Conservation (phyloP, 805 yeast species). For the Helenozyma baotianmanensis region DNA sequence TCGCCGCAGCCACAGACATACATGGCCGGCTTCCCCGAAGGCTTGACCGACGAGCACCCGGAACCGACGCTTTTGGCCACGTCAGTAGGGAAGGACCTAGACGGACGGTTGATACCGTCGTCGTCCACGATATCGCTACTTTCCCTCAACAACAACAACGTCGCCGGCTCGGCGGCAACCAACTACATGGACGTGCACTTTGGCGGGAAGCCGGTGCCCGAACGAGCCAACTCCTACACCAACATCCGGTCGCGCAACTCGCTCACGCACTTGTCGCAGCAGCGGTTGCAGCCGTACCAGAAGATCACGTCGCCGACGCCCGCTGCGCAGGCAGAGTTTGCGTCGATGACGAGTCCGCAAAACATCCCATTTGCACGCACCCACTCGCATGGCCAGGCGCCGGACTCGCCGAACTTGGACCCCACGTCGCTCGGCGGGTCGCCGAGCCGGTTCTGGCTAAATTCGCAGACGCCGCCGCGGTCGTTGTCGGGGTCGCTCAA, state of each 20-base stretch:
- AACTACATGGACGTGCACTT: slow-evolving; percentile 2
- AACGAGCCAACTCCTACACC: slow-evolving; percentile 15
- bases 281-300: slow-evolving; percentile 35
- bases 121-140: slow-evolving; percentile 38
- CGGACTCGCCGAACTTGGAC: slow-evolving; percentile 50
- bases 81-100: slow-evolving; percentile 38
- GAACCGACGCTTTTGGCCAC: slow-evolving; percentile 42
- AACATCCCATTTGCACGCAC: slow-evolving; percentile 25
- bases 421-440: slow-evolving; percentile 52
- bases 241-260: slow-evolving; percentile 16
- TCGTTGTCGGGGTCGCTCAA: too few relatives aligned
- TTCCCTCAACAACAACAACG: slow-evolving; percentile 25
- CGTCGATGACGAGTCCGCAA: slow-evolving; percentile 18
- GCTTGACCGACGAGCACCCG: slow-evolving; percentile 33
- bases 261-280: slow-evolving; percentile 23
- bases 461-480: slow-evolving; percentile 50
- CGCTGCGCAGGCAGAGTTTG: slow-evolving; percentile 9
- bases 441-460: slow-evolving; percentile 51
- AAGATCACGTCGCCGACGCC: slow-evolving; percentile 28
- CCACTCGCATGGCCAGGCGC: slow-evolving; percentile 19
- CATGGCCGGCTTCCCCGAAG: slow-evolving; percentile 12
- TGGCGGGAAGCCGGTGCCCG: slow-evolving; percentile 6
- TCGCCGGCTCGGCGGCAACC: slow-evolving; percentile 1
- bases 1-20: slow-evolving; percentile 3
- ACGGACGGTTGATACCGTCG: slow-evolving; percentile 39